These are phyloP conservation scores for Fomitopsis pinicola DNA, from an alignment of 1,284 basidiomycete species.

Conservation along the genomic window DNA sequence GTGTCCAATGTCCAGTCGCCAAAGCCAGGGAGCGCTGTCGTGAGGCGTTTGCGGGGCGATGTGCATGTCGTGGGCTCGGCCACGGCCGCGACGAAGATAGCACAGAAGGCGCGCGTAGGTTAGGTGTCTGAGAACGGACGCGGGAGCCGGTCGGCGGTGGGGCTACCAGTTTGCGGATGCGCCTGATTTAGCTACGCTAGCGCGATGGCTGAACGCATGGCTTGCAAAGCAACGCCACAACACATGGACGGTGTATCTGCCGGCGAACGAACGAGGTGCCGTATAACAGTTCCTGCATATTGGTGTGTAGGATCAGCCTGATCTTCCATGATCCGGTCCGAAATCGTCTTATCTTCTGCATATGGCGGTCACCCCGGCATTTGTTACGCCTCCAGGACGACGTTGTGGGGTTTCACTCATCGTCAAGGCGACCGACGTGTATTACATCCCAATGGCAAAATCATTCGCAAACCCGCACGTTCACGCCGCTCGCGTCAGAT, in stretches of 20 bases:
- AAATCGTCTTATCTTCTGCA: not conserved
- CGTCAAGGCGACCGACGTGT: not conserved
- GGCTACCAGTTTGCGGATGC: not conserved
- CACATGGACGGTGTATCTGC: not conserved
- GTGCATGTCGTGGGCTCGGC: not conserved
- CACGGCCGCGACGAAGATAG: not conserved
- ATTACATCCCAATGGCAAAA: not conserved
- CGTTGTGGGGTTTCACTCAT: not conserved
- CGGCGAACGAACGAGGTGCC: not conserved
- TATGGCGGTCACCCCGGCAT: not conserved
- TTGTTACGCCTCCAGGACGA: no score
- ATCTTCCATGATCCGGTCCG: not conserved
- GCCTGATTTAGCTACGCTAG: not conserved
- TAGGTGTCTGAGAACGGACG: not conserved
- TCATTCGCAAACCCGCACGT: not conserved
- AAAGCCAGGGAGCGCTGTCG: not conserved
- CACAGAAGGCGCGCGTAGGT: not conserved
- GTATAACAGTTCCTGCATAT: not conserved
- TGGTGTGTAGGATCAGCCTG: not conserved
- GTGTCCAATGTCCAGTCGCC: not conserved
- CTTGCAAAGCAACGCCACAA: not conserved
- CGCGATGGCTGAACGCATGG: not conserved
- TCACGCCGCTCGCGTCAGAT: no score
- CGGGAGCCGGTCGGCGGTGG: not conserved
- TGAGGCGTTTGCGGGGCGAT: not conserved